Conservation (phyloP, 805 yeast species). For the Spathaspora boniae region DNA sequence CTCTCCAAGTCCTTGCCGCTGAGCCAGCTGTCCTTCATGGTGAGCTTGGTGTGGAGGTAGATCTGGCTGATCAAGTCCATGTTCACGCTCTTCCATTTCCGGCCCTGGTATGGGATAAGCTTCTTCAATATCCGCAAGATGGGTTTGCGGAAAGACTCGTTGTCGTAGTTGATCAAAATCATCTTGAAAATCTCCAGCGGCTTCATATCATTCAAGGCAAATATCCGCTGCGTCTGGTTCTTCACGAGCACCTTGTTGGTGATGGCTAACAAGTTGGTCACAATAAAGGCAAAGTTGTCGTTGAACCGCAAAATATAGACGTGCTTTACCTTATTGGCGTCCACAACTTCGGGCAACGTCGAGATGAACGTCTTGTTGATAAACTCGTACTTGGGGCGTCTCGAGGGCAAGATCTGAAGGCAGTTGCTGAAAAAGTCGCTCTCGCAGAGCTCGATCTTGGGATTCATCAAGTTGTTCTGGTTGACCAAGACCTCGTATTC, state of each 20-base stretch:
- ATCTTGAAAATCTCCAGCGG: slow-evolving; percentile 62
- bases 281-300: slow-evolving; percentile 43
- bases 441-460: slow-evolving; percentile 27
- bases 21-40: slow-evolving; percentile 83
- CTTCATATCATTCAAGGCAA: slow-evolving; percentile 57
- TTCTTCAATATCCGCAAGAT: slow-evolving; percentile 72
- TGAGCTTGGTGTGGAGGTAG: slow-evolving; percentile 68
- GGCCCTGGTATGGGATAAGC: slow-evolving; percentile 84
- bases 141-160: slow-evolving; percentile 60
- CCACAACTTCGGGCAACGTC: slow-evolving; percentile 24
- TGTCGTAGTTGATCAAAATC: slow-evolving; percentile 54
- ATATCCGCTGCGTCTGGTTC: slow-evolving; percentile 67
- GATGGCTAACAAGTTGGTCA: slow-evolving; percentile 51
- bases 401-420: slow-evolving; percentile 15
- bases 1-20: slow-evolving; percentile 74
- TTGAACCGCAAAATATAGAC: slow-evolving; percentile 29
- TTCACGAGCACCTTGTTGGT: slow-evolving; percentile 57
- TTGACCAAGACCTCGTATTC: slow-evolving; percentile 33
- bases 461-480: slow-evolving; percentile 41
- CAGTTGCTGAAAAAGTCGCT: slow-evolving; percentile 39
- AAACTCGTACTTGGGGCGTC: slow-evolving; percentile 15
- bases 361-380: slow-evolving; percentile 29
- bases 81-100: slow-evolving; percentile 89
- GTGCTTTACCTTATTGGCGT: slow-evolving; percentile 24
- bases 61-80: slow-evolving; percentile 92